Evolutionary conservation across 768 basidiomycete species (phyloP).

Genomic region (Tremella yokohamensis): DNA sequence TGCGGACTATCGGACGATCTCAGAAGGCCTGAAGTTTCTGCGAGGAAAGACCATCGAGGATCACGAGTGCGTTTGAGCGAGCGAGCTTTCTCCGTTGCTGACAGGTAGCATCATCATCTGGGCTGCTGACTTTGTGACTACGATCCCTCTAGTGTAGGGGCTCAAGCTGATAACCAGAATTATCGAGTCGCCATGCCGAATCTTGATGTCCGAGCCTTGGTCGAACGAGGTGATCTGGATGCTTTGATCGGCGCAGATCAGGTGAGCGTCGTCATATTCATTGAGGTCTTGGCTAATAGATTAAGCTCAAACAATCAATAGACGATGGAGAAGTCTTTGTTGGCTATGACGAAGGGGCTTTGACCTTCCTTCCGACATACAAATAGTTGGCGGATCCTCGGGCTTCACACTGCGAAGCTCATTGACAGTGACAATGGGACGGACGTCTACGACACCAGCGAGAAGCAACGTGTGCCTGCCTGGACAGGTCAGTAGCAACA

Average conservation of each 20-base stretch:
- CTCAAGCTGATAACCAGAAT: constrained; percentile 54
- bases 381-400: constrained; percentile 65
- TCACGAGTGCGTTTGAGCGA: constrained; percentile 68
- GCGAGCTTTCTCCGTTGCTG: not conserved
- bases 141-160: not conserved
- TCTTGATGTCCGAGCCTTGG: constrained; percentile 68
- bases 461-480: constrained; percentile 92
- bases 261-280: constrained; percentile 54
- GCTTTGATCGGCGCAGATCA: constrained; percentile 78
- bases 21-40: constrained; percentile 75
- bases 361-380: constrained; percentile 92
- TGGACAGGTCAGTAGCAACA: constrained; percentile 97
- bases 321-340: constrained; percentile 68
- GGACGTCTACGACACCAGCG: constrained; percentile 87
- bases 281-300: not conserved
- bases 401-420: not conserved
- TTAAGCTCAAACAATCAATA: constrained; percentile 69
- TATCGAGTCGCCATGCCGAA: constrained; percentile 89
- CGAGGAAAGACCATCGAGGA: constrained; percentile 81
- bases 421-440: constrained; percentile 54
- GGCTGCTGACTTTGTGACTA: constrained; percentile 71
- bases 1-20: constrained; percentile 84
- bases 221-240: constrained; percentile 65
- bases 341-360: constrained; percentile 82
- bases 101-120: constrained; percentile 76